phyloP scores from a whole-genome alignment of 2,329 filamentous ascomycete species.

The Fusarium ambrosium region DNA sequence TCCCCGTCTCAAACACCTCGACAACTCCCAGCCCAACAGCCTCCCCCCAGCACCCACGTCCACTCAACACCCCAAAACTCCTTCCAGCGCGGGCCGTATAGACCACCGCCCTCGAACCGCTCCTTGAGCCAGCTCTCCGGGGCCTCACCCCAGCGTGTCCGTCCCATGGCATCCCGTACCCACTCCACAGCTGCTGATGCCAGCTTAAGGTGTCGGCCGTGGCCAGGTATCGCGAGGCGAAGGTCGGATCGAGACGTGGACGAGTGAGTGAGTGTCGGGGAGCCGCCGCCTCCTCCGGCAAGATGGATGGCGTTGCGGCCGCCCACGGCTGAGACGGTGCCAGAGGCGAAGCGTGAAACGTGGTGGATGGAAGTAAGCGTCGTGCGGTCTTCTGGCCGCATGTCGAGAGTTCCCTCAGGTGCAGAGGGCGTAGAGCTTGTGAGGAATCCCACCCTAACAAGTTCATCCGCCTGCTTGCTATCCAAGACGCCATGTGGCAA shows the following conservation, averaged over 20 bases:
- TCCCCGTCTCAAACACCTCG: constrained; percentile 81
- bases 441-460: constrained; percentile 77
- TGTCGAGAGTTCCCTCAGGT: constrained; percentile 56
- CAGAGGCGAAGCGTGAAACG: constrained; percentile 75
- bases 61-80: constrained; percentile 78
- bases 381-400: constrained; percentile 66
- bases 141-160: constrained; percentile 72
- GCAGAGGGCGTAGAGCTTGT: constrained; percentile 59
- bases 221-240: constrained; percentile 75
- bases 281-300: constrained; percentile 69
- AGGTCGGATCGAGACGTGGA: constrained; percentile 48
- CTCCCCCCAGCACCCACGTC: constrained; percentile 79
- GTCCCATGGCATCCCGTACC: constrained; percentile 69
- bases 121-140: constrained; percentile 73
- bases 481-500: constrained; percentile 53
- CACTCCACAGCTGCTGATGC: constrained; percentile 72
- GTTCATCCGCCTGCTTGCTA: constrained; percentile 63
- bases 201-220: constrained; percentile 76
- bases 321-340: constrained; percentile 77
- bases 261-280: constrained; percentile 47
- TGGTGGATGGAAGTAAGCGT: constrained; percentile 72
- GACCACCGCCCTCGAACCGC: constrained; percentile 76
- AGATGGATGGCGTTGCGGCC: constrained; percentile 75
- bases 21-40: constrained; percentile 78
- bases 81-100: constrained; percentile 68